phyloP scores from a whole-genome alignment of 164 flowering plant genomes.

The Vitis amurensis region DNA sequence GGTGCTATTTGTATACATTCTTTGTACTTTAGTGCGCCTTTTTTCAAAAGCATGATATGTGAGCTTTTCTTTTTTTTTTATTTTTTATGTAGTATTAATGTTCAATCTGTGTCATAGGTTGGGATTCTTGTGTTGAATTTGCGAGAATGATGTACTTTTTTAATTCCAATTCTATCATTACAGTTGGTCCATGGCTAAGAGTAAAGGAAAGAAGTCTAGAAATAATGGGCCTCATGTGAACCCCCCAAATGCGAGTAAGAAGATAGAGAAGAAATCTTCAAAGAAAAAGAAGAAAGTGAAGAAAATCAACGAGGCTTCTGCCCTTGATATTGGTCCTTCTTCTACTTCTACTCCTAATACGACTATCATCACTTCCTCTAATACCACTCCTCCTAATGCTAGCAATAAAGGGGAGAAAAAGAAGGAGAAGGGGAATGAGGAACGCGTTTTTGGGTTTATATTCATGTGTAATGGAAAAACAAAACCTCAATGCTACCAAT shows the following conservation, averaged over 20 bases:
- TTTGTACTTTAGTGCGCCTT: too few relatives aligned
- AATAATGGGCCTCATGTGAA: constrained; percentile 1
- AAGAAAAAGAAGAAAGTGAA: constrained; percentile 5
- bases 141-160: constrained; percentile 7
- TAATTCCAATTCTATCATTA: background rate
- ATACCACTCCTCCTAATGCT: background rate
- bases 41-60: too few relatives aligned
- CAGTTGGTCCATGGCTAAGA: constrained; percentile 18
- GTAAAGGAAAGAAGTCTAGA: constrained; percentile 15
- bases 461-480: constrained; percentile 56
- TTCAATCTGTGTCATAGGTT: background rate
- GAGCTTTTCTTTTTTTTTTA: too few relatives aligned
- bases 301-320: background rate
- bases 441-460: constrained; percentile 40
- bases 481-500: constrained; percentile 51
- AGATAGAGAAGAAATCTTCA: constrained; percentile 10
- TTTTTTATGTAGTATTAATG: background rate
- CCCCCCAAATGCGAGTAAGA: constrained; percentile 3
- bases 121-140: background rate
- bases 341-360: background rate
- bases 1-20: too few relatives aligned
- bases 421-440: constrained; percentile 3
- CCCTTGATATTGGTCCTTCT: background rate
- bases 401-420: background rate
- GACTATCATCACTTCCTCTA: background rate